phyloP scores from a whole-genome alignment of 306 rosid species.

The Coriaria nepalensis region DNA sequence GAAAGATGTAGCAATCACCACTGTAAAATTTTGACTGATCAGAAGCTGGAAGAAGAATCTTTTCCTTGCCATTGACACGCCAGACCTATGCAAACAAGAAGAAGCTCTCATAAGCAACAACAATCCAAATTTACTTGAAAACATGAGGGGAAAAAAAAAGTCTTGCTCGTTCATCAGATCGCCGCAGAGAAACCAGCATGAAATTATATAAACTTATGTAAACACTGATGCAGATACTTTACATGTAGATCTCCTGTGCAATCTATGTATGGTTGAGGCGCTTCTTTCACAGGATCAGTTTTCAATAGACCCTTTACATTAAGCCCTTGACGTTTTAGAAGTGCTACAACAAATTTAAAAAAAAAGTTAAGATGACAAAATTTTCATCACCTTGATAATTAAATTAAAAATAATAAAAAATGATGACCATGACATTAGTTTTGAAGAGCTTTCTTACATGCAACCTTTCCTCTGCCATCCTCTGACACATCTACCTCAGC shows the following conservation, averaged over 20 bases:
- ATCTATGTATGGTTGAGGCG: conserved; percentile 72
- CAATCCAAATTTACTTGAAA: not conserved
- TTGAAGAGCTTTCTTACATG: conserved; percentile 31
- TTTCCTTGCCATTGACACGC: conserved; percentile 70
- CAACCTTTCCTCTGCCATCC: conserved; percentile 98
- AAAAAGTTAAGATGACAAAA: no score
- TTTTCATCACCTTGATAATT: no score
- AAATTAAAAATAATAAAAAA: no score
- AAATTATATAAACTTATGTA: conserved; percentile 3
- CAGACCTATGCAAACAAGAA: conserved; percentile 53
- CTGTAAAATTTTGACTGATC: conserved; percentile 73
- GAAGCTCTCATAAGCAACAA: conserved; percentile 22
- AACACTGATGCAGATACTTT: conserved; percentile 2
- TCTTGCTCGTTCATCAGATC: no score
- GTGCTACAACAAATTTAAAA: conserved; percentile 38
- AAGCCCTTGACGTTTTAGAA: conserved; percentile 88
- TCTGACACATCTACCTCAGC: conserved; percentile 44
- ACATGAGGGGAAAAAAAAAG: no score
- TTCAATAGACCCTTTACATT: conserved; percentile 92
- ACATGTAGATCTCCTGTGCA: conserved; percentile 96
- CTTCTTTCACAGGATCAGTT: conserved; percentile 75
- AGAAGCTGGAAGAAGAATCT: conserved; percentile 47
- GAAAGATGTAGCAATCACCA: conserved; percentile 85
- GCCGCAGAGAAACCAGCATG: not conserved
- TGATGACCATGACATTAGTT: no score